These are phyloP conservation scores for Peronosclerospora sorghi DNA, from an alignment of 352 stramenopile genomes.

Conservation along the genomic window DNA sequence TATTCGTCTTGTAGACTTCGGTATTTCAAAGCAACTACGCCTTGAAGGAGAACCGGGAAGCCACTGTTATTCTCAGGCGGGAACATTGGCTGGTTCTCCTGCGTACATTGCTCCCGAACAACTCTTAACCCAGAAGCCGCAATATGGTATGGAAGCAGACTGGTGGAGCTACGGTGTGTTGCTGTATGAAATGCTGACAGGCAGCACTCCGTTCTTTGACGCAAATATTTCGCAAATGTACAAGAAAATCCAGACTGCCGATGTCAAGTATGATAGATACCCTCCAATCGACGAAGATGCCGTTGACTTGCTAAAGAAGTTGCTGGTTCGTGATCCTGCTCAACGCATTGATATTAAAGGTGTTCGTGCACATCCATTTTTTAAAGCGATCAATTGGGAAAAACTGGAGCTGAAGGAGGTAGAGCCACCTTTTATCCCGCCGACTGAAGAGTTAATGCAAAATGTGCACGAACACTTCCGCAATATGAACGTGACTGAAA, in stretches of 20 bases:
- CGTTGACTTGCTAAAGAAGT: constrained; percentile 63
- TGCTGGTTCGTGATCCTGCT: constrained; percentile 63
- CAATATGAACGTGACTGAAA: constrained; percentile 83
- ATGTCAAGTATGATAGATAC: constrained; percentile 70
- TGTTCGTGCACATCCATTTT: constrained; percentile 62
- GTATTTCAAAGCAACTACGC: constrained; percentile 79
- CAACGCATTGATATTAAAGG: constrained; percentile 51
- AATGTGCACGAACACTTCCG: constrained; percentile 84
- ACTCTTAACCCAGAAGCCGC: constrained; percentile 68
- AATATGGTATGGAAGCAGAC: constrained; percentile 82
- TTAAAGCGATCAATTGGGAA: constrained; percentile 56
- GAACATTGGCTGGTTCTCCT: constrained; percentile 68
- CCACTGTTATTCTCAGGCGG: constrained; percentile 48
- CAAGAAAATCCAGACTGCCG: constrained; percentile 82
- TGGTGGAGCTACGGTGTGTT: constrained; percentile 89
- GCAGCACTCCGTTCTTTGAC: constrained; percentile 82
- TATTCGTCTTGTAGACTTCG: constrained; percentile 85
- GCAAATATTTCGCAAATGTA: constrained; percentile 81
- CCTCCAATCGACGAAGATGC: constrained; percentile 53
- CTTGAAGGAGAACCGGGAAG: constrained; percentile 20
- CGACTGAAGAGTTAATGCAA: constrained; percentile 72
- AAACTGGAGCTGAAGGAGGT: constrained; percentile 71
- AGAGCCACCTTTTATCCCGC: constrained; percentile 67
- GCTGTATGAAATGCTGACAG: constrained; percentile 85
- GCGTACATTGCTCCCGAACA: constrained; percentile 83